These are phyloP conservation scores for Penicillium sp. DNA, from an alignment of 2,329 filamentous ascomycete genomes.

Conservation along the genomic window DNA sequence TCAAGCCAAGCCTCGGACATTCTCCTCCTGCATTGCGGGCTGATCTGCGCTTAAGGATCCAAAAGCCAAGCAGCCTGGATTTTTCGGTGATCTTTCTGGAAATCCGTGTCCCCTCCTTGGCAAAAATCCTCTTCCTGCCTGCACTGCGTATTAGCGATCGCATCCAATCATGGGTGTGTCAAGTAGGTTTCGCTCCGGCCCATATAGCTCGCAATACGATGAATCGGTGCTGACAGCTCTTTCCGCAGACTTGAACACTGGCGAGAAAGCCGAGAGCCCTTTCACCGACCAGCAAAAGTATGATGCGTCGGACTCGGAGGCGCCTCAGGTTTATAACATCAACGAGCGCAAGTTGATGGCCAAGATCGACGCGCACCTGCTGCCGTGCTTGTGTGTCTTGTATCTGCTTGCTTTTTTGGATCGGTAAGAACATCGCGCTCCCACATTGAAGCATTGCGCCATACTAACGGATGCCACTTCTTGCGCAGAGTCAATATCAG, in stretches of 20 bases:
- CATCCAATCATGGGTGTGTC: constrained; percentile 11
- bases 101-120: not conserved
- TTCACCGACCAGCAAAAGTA: constrained; percentile 8
- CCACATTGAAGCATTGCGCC: not conserved
- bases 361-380: constrained; percentile 65
- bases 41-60: constrained; percentile 10
- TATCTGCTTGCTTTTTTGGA: constrained; percentile 66
- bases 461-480: constrained; percentile 4
- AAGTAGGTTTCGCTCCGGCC: constrained; percentile 9
- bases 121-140: not conserved
- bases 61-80: not conserved
- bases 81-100: not conserved
- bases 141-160: not conserved
- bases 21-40: constrained; percentile 10
- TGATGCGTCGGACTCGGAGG: constrained; percentile 14
- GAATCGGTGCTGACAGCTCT: constrained; percentile 9
- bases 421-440: constrained; percentile 30
- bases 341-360: constrained; percentile 59
- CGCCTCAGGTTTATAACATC: constrained; percentile 33
- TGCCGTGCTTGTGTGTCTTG: constrained; percentile 68
- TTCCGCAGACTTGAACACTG: constrained; percentile 6
- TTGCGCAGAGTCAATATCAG: constrained; percentile 64
- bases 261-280: constrained; percentile 22
- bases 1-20: not conserved
- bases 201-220: not conserved